Evolutionary conservation across 371 early-diverging fungal species (phyloP), one percentile per base, ranked within the genome.

Genomic region (Mucor irregularis): DNA sequence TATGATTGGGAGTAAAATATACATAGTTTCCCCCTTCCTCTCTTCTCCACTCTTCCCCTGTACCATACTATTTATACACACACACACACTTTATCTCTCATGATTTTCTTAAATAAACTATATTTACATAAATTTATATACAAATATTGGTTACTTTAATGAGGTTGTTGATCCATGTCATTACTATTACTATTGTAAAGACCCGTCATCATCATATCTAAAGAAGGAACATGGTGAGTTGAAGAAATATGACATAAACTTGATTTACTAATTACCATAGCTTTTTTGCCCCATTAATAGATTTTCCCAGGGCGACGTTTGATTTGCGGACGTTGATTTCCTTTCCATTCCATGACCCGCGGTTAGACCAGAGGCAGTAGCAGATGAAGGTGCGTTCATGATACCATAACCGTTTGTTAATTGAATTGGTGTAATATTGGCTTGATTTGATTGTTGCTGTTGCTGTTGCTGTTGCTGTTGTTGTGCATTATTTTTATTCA

Each of bases 181-280:
- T 38, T 50, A 16, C 29, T 29, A 19, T 50, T 42, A 9, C 11
- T 33, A 9, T 33, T 53, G 34, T 58, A 58, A 14, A 51, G 28
- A 16, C 58, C 51, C 28, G 44, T 58, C 58, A 58, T 58, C 58
- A 58, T 58, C 51, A 58, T 51, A 37, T 58, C 58, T 58, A 58
- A 8, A 31, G n/a, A n/a, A n/a, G n/a, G n/a, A n/a, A 17, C 11
- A 34, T 24, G 14, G 14, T 35, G 14, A 35, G 19, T 17, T 38
- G 19, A 17, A 35, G 5, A 28, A 16, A 29, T 38, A 10, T 22
- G 16, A 3, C 17, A 51, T 11, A 26, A 29, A 13, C 3, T 24
- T 39, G 6, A 11, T 28, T 16, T 11, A 24, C 1, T 7, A 38
- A 19, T 49, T 26, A 49, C 58, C 58, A 44, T 58, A 58, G 16